Conservation (phyloP, 2,329 filamentous ascomycete genomes). For the Penicillium sp. region DNA sequence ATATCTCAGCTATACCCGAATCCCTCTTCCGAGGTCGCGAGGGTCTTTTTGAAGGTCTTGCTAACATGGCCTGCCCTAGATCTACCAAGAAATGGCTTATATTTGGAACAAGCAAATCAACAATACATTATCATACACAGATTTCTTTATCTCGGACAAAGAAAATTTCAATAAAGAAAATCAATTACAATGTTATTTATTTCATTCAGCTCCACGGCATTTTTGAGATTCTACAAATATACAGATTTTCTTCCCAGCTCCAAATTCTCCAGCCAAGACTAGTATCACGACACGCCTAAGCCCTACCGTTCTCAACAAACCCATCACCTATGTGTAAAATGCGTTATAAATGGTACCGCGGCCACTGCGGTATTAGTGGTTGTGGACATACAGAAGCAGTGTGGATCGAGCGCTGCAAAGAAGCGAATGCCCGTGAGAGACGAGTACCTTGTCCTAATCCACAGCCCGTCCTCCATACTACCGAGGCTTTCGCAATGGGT, state of each 20-base stretch:
- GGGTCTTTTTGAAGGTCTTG: no score
- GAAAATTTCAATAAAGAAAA: not conserved
- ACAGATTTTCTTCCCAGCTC: not conserved
- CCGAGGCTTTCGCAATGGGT: slow-evolving; percentile 3
- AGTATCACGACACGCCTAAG: not conserved
- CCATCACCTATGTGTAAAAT: not conserved
- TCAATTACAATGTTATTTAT: not conserved
- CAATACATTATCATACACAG: not conserved
- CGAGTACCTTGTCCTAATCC: not conserved
- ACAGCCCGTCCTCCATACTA: slow-evolving; percentile 2
- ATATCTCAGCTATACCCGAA: no score
- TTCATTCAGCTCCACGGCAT: not conserved
- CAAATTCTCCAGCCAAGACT: not conserved
- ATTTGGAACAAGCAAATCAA: not conserved
- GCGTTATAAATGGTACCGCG: slow-evolving; percentile 8
- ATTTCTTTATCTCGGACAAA: not conserved
- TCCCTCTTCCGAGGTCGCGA: no score
- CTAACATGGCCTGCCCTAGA: no score
- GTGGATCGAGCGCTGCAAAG: slow-evolving; percentile 5
- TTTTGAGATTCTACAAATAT: not conserved
- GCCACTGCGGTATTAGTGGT: not conserved
- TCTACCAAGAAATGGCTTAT: not conserved
- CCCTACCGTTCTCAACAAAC: not conserved
- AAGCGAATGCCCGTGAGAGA: slow-evolving; percentile 1
- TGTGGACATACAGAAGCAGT: slow-evolving; percentile 7